Conservation (phyloP, 2,329 filamentous ascomycete genomes). For the Cordyceps cicadae region DNA sequence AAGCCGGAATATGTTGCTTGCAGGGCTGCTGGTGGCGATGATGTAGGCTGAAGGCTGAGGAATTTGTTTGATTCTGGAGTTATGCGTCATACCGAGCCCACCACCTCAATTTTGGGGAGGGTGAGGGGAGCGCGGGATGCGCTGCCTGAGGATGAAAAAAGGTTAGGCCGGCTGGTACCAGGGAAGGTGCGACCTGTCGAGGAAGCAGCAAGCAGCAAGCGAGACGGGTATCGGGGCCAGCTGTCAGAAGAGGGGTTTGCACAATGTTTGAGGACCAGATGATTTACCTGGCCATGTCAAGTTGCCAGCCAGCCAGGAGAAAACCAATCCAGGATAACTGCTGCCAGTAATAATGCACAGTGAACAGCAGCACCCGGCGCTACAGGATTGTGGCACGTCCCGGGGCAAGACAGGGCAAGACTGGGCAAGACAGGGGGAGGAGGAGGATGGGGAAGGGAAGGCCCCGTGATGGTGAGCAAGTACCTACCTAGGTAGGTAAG, state of each 20-base stretch:
- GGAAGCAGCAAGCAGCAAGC: not conserved
- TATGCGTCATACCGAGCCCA: slow-evolving; percentile 9
- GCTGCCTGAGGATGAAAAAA: not conserved
- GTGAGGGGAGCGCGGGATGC: not conserved
- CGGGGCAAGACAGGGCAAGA: not conserved
- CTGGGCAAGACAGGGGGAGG: not conserved
- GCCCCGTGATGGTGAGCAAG: not conserved
- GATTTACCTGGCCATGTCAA: too few relatives aligned
- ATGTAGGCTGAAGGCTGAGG: not conserved
- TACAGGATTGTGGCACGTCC: not conserved
- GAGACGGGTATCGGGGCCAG: not conserved
- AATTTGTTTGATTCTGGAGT: not conserved
- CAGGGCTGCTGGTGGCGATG: not conserved
- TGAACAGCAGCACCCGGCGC: not conserved
- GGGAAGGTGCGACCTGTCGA: too few relatives aligned
- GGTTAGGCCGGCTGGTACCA: not conserved
- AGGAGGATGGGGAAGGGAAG: not conserved
- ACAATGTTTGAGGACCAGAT: too few relatives aligned
- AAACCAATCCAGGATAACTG: too few relatives aligned
- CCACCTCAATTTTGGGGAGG: not conserved
- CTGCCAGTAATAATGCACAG: not conserved
- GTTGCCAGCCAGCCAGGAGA: too few relatives aligned
- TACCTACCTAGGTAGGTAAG: too few relatives aligned
- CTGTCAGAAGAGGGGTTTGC: too few relatives aligned
- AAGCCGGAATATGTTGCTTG: not conserved